Evolutionary conservation across 2,329 filamentous ascomycete genomes (phyloP), one percentile per base, ranked within the genome.

Genomic region (Zymoseptoria pseudotritici): DNA sequence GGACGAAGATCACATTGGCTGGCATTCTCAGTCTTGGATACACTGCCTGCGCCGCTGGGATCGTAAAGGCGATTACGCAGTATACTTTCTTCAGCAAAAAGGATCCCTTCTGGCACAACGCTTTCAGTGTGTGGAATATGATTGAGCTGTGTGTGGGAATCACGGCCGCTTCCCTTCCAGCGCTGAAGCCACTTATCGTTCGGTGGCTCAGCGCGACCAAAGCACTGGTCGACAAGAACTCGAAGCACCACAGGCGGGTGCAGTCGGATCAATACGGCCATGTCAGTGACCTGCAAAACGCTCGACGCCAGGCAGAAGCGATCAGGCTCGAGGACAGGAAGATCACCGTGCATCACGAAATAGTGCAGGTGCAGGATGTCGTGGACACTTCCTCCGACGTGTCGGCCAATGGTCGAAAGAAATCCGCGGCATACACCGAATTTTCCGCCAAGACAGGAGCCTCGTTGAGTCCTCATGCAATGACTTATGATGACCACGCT

Each of bases 61-160:
- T 79, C 26, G 66, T 77, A 50, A 79, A 80, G 62, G 71, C 74
- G 1, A 65, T 73, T 6, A 68, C 71, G 19, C 77, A 79, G 63
- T 70, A 67, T 46, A 67, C 59, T 19, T 71, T 75, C 55, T 66
- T 78, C 53, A 46, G 59, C 0, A 68, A 75, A 11, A 64, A 63
- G 0, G 76, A 79, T 58, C 72, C 69, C 36, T 72, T 69, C 9
- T 75, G 73, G 53, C 53, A 70, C 53, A 72, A 77, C 61, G 66
- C 66, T 4, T 79, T 78, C 66, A 75, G 74, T 49, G 70, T 79
- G 10, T 79, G 77, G 77, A 75, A 76, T 62, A 74, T 72, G 60
- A 72, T 79, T 55, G 77, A 80, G 60, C 71, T 80, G 24, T 75
- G 74, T 53, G 66, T 78, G 6, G 77, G 76, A 2, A 77, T 79